Conservation (phyloP, 768 basidiomycete species). For the Cyclocybe aegerita region DNA sequence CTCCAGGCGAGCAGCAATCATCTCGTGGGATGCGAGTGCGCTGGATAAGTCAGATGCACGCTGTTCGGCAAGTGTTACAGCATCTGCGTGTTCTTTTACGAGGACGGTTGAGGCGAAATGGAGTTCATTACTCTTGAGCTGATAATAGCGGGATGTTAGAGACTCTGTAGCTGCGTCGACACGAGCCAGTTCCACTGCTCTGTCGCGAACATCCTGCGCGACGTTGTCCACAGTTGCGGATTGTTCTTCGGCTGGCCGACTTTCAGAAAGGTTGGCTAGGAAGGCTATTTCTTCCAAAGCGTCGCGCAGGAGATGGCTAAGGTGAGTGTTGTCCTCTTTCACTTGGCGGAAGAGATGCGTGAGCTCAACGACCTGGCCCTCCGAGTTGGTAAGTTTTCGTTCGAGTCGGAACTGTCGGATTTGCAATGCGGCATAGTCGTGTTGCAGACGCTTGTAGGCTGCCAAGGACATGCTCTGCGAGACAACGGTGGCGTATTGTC, state of each 20-base stretch:
- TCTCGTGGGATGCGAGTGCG: slow-evolving; percentile 39
- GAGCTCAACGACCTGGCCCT: slow-evolving; percentile 65
- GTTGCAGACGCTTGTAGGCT: slow-evolving; percentile 37
- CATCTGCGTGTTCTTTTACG: slow-evolving; percentile 26
- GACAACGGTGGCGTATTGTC: slow-evolving; percentile 55
- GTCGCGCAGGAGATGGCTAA: slow-evolving; percentile 34
- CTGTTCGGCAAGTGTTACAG: slow-evolving; percentile 27
- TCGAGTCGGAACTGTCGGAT: slow-evolving; percentile 51
- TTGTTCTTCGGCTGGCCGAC: not conserved
- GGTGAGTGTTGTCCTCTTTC: slow-evolving; percentile 49
- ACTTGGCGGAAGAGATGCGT: slow-evolving; percentile 59
- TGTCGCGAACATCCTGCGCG: slow-evolving; percentile 18
- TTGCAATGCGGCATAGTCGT: slow-evolving; percentile 36
- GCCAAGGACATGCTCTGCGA: slow-evolving; percentile 38
- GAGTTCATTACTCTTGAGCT: slow-evolving; percentile 32
- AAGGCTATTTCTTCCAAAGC: slow-evolving; percentile 31
- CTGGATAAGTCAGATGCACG: slow-evolving; percentile 38
- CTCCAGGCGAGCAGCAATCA: slow-evolving; percentile 41
- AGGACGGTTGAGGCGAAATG: slow-evolving; percentile 26
- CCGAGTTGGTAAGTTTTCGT: slow-evolving; percentile 67
- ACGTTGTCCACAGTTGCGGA: slow-evolving; percentile 16
- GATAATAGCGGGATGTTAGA: slow-evolving; percentile 35
- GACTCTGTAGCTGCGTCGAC: slow-evolving; percentile 13
- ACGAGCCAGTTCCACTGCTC: slow-evolving; percentile 6
- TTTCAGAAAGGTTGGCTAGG: slow-evolving; percentile 13